Conservation (phyloP, 2,329 filamentous ascomycete species). For the Paecilomyces dactylethromorphus region DNA sequence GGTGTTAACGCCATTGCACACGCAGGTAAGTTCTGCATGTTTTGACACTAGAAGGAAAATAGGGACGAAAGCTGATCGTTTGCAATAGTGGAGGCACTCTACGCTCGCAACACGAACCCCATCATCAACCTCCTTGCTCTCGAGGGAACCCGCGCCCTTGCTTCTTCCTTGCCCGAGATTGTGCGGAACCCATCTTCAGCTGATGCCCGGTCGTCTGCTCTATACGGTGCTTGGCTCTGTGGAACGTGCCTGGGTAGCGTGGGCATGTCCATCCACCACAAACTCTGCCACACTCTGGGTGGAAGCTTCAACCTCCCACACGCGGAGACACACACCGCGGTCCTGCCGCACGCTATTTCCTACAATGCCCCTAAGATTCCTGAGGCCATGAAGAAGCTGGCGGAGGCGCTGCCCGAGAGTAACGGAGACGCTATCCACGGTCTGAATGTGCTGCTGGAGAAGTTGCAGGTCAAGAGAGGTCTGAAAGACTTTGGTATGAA, state of each 20-base stretch:
- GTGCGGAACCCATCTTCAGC: conserved; percentile 38
- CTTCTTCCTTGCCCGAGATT: conserved; percentile 48
- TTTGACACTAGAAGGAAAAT: not conserved
- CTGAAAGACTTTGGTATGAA: conserved; percentile 53
- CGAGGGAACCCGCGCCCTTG: conserved; percentile 51
- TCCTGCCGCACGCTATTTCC: conserved; percentile 57
- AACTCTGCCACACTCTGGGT: conserved; percentile 60
- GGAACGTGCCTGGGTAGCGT: conserved; percentile 54
- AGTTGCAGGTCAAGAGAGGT: conserved; percentile 47
- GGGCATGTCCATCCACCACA: conserved; percentile 61
- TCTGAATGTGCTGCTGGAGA: conserved; percentile 50
- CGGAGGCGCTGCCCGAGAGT: conserved; percentile 48
- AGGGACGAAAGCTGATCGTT: not conserved
- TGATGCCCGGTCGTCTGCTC: conserved; percentile 46
- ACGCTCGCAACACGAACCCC: conserved; percentile 56
- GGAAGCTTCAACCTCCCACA: conserved; percentile 60
- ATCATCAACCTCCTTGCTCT: conserved; percentile 53
- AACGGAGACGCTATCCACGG: conserved; percentile 54
- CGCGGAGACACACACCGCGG: conserved; percentile 58
- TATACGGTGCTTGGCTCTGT: conserved; percentile 61
- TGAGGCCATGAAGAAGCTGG: conserved; percentile 47
- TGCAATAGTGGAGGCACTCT: conserved; percentile 52
- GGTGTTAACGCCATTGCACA: conserved; percentile 63
- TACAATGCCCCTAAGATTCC: conserved; percentile 55
- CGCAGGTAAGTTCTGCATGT: conserved; percentile 35